Base-by-base conservation (phyloP, 257 asterid species). In the Plantago elongata region DNA sequence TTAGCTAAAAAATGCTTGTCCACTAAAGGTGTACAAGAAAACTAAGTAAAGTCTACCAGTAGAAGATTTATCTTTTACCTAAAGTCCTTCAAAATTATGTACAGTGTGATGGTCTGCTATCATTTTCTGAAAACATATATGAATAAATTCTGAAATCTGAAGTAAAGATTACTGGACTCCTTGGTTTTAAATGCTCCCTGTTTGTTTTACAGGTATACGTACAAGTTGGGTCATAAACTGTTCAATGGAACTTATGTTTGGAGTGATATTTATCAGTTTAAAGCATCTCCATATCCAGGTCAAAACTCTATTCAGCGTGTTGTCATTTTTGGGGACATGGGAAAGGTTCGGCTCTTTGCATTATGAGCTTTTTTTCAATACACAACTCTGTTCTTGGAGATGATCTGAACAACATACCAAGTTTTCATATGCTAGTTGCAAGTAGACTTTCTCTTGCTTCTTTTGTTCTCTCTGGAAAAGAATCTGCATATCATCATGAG, bases 201-300 rank as follows among this genome's bases (percentile, higher is more conserved):
- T 57, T 72, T 54, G 42, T 66, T 65, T 9, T 80, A 72, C 85
- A 89, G 97, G 64, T 93, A 93, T 72, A 83, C 96, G 22, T 93
- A 89, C 84, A 93, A 75, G 79, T 61, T 89, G 77, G 99, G 97
- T 22, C 97, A 93, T 78, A 77, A 65, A 60, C 58, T 89, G 72
- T 67, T 58, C 13, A 77, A 89, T 48, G 97, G 92, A 27, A 75
- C 83, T 0, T 75, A 74, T 18, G 61, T 87, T 29, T 89, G 94
- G 97, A 85, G 95, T 71, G 76, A 63, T 55, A 56, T 45, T 43
- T 77, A 83, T 73, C 76, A 79, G 67, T 93, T 93, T 80, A 85
- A 72, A 79, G 75, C 99, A 38, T 87, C 99, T 57, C 99, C 99
- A 7, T 89, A 80, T 75, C 99, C 99, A 12, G 99, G 97, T 59